A percentile compares a stretch with the other conserved stretches of the same genome.
Conservation (phyloP, 371 early-diverging fungal genomes). For the Rhizomucor miehei region DNA sequence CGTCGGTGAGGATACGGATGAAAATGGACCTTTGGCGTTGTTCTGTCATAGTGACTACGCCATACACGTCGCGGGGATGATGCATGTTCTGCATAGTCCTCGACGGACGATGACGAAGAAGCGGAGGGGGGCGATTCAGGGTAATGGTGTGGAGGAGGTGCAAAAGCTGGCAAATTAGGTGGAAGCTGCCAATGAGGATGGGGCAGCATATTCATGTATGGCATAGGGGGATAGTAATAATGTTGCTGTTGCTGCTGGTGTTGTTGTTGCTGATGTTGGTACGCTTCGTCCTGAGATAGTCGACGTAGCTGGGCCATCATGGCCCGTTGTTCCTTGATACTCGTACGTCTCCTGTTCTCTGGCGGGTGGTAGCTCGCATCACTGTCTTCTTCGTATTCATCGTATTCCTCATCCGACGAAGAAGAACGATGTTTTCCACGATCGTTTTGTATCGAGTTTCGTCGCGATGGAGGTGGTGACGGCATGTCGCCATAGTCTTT, state of each 20-base stretch:
- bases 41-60: not conserved
- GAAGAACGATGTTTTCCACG: not conserved
- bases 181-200: not conserved
- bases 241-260: not conserved
- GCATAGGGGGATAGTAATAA: constrained; percentile 1
- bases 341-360: constrained; percentile 4
- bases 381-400: constrained; percentile 11
- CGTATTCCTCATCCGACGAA: constrained; percentile 15
- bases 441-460: constrained; percentile 10
- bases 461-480: constrained; percentile 20
- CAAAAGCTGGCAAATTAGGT: not conserved
- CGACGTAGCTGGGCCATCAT: constrained; percentile 85
- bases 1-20: constrained; percentile 23
- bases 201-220: not conserved
- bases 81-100: not conserved
- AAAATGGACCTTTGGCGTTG: constrained; percentile 25
- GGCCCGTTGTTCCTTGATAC: constrained; percentile 60
- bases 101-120: constrained; percentile 1
- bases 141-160: constrained; percentile 7
- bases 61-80: no score
- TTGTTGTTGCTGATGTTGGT: constrained; percentile 2
- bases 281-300: constrained; percentile 79
- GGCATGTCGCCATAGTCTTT: constrained; percentile 7
- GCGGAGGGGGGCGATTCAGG: constrained; percentile 7
- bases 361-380: constrained; percentile 21